Percentiles rank a stretch among this genome's conserved stretches.
phyloP scores from a whole-genome alignment of 2,329 filamentous ascomycete species.

The Zopfia rhizophila region DNA sequence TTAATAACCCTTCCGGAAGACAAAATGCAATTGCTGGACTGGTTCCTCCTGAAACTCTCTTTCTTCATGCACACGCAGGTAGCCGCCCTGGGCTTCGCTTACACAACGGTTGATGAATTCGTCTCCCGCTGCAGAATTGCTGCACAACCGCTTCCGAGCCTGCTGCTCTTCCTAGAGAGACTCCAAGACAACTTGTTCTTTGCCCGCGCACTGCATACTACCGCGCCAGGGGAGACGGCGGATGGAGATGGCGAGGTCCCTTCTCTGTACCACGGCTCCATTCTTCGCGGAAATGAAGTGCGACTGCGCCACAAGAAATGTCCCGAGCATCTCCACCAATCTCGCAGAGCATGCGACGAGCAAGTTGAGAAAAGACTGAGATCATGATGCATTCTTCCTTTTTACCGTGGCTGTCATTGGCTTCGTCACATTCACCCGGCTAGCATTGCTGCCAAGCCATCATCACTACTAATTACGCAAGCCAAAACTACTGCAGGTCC shows the following conservation, averaged over 20 bases:
- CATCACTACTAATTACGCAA: conserved; percentile 20
- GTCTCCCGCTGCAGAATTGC: conserved; percentile 12
- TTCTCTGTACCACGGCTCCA: conserved; percentile 4
- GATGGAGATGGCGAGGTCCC: too few species aligned
- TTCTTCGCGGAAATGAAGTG: conserved; percentile 16
- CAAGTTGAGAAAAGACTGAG: neutral
- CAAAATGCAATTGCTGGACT: conserved; percentile 6
- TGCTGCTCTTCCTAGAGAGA: neutral
- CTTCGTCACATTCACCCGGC: conserved; percentile 21
- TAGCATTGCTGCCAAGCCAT: conserved; percentile 19
- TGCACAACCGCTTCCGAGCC: conserved; percentile 11
- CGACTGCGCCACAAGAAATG: conserved; percentile 1
- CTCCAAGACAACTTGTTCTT: too few species aligned
- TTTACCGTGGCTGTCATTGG: conserved; percentile 12
- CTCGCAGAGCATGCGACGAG: neutral
- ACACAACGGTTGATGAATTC: conserved; percentile 4
- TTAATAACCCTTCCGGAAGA: conserved; percentile 1
- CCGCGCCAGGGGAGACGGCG: too few species aligned
- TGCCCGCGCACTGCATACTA: too few species aligned
- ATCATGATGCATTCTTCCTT: neutral
- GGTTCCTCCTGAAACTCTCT: conserved; percentile 24
- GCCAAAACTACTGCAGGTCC: conserved; percentile 21
- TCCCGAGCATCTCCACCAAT: too few species aligned
- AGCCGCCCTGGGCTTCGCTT: conserved; percentile 20
- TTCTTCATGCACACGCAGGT: conserved; percentile 21